Percentiles rank a stretch among this genome's conserved stretches.
phyloP scores from a whole-genome alignment of 441 rosid species.

The Arabidopsis lyrata region DNA sequence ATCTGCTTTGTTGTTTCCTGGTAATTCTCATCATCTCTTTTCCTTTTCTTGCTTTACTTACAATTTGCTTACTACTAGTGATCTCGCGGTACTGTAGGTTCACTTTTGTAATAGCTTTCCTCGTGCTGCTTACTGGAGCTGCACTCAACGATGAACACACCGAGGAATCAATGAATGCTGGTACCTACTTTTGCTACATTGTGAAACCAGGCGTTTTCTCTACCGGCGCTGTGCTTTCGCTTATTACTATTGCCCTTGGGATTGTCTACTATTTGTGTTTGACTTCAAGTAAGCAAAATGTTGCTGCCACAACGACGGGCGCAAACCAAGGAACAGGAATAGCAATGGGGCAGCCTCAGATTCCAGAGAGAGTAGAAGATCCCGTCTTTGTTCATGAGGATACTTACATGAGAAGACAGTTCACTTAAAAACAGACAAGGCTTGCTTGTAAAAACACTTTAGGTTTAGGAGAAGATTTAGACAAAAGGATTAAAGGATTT shows the following conservation, averaged over 20 bases:
- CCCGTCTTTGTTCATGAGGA: slow-evolving; percentile 92
- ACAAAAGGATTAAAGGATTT: background rate
- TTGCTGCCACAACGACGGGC: slow-evolving; percentile 38
- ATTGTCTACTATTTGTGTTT: slow-evolving; percentile 72
- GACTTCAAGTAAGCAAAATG: slow-evolving; percentile 52
- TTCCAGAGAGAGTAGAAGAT: slow-evolving; percentile 60
- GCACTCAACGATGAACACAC: slow-evolving; percentile 75
- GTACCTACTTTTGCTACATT: slow-evolving; percentile 72
- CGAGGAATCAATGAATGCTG: slow-evolving; percentile 56
- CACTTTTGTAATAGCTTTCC: slow-evolving; percentile 79
- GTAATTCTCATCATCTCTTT: slow-evolving; percentile 46
- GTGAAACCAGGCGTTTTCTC: slow-evolving; percentile 91
- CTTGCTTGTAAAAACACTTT: slow-evolving; percentile 13
- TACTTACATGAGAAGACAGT: slow-evolving; percentile 81
- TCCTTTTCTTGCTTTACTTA: background rate
- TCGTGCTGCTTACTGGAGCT: slow-evolving; percentile 80
- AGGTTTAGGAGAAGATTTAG: slow-evolving; percentile 30
- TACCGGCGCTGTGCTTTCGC: slow-evolving; percentile 68
- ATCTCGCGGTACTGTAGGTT: slow-evolving; percentile 54
- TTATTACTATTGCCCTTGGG: slow-evolving; percentile 65
- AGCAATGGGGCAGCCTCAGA: slow-evolving; percentile 86
- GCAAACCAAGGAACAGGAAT: slow-evolving; percentile 54
- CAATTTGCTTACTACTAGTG: background rate
- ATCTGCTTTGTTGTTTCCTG: slow-evolving; percentile 78
- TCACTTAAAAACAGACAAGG: slow-evolving; percentile 52